These are phyloP conservation scores for Phytophthora litchii DNA, from an alignment of 352 stramenopile genomes.

Conservation along the genomic window DNA sequence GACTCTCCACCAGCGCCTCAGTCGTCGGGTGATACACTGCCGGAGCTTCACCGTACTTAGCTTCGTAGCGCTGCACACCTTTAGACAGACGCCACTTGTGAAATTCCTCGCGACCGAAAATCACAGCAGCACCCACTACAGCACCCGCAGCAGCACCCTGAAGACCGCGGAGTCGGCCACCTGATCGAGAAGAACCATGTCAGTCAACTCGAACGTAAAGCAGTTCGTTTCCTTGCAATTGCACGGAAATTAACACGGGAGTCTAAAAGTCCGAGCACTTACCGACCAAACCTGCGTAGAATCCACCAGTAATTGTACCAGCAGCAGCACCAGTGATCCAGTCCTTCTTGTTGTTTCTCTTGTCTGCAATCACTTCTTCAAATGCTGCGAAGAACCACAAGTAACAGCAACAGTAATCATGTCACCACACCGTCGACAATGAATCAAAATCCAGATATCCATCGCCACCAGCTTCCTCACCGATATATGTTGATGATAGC, in stretches of 20 bases:
- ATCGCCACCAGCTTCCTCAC: slow-evolving; percentile 29
- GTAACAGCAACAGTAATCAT: background rate
- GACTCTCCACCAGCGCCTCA: slow-evolving; percentile 63
- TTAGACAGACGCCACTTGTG: slow-evolving; percentile 77
- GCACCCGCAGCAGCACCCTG: slow-evolving; percentile 71
- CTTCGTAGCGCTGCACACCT: slow-evolving; percentile 77
- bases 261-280: slow-evolving; percentile 17
- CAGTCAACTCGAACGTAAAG: background rate
- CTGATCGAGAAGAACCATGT: slow-evolving; percentile 28
- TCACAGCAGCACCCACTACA: slow-evolving; percentile 57
- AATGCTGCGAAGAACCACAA: slow-evolving; percentile 46
- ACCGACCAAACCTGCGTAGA: slow-evolving; percentile 77
- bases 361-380: slow-evolving; percentile 79
- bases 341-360: slow-evolving; percentile 62
- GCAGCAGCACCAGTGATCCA: slow-evolving; percentile 59
- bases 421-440: background rate
- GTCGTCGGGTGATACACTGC: slow-evolving; percentile 71
- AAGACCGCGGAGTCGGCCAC: slow-evolving; percentile 66
- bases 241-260: background rate
- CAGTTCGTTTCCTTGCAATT: background rate
- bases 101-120: slow-evolving; percentile 77
- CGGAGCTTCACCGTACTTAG: slow-evolving; percentile 75
- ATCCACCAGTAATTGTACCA: slow-evolving; percentile 70
- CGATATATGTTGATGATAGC: slow-evolving; percentile 85
- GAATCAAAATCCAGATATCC: no score